These are phyloP conservation scores for Ambrosiella cleistominuta DNA, from an alignment of 2,329 filamentous ascomycete species.

Conservation along the genomic window DNA sequence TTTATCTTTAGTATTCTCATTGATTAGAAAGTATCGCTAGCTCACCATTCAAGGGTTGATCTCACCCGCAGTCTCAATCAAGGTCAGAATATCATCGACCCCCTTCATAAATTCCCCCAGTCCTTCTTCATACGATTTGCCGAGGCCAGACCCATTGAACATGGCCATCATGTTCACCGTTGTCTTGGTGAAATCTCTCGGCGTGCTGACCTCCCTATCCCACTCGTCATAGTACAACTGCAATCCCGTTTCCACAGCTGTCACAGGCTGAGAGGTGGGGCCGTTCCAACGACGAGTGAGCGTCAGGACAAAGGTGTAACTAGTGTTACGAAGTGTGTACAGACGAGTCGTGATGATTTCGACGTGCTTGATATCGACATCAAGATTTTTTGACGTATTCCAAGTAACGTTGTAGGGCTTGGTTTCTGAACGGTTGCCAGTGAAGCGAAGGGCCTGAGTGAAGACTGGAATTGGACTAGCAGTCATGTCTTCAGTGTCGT, in stretches of 20 bases:
- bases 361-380: not conserved
- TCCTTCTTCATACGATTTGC: not conserved
- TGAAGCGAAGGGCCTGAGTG: not conserved
- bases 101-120: not conserved
- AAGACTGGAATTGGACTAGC: not conserved
- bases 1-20: not conserved
- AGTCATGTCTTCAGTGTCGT: not conserved
- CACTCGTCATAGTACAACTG: not conserved
- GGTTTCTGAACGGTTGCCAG: not conserved
- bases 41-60: not conserved
- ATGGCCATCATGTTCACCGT: not conserved
- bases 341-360: not conserved
- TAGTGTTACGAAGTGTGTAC: not conserved
- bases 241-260: not conserved
- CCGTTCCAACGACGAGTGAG: not conserved
- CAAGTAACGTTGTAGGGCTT: not conserved
- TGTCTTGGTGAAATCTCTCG: not conserved
- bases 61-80: not conserved
- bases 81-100: not conserved
- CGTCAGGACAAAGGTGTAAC: not conserved
- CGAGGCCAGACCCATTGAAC: not conserved
- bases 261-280: not conserved
- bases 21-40: not conserved
- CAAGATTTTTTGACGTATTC: not conserved
- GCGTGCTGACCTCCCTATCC: not conserved